Evolutionary conservation across 805 yeast genomes (phyloP), one percentile per base, ranked within the genome.

Genomic region (Wickerhamomyces bovis): DNA sequence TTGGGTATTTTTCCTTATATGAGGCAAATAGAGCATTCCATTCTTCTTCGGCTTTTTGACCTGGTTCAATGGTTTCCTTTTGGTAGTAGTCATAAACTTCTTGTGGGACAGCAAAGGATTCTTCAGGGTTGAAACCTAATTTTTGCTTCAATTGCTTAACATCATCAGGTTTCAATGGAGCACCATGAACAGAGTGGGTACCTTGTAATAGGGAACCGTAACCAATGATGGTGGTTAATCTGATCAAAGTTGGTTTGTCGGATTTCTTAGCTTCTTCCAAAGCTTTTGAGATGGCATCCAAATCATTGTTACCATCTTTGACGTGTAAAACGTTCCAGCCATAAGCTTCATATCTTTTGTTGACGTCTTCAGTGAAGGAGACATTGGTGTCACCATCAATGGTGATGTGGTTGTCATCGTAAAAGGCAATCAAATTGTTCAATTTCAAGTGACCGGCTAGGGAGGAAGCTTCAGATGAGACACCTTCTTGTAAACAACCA

Each of bases 401-500:
- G 61, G 98, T 85, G 77, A 92, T 90, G 67, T 83, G 83, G 83
- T 92, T 92, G 76, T 89, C 96, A 68, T 92, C 99, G 81, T 90
- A 92, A 73, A 92, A 81, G 51, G 92, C 89, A 70, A 92, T 89
- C 75, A 92, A 80, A 76, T 90, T 90, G 68, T 86, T 87, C 68
- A 92, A 81, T 76, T 89, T 78, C 70, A 92, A 77, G 73, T 92
- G 99, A 63, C 99, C 99, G 54, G 99, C 99, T 51, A 90, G 72
- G 33, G 99, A 92, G 58, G 80, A 78, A 48, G 97, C 94, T 77
- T 92, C 99, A 50, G 94, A 80, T 51, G 97, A 78, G 53, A 92
- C 89, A 80, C 99, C 99, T 77, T 92, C 99, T 89, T 84, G 85
- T 76, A 92, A 77, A 76, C 99, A 92, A 61, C 98, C 99, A 62